phyloP scores from a whole-genome alignment of 1,284 basidiomycete genomes.

The Phlebopus sp. region DNA sequence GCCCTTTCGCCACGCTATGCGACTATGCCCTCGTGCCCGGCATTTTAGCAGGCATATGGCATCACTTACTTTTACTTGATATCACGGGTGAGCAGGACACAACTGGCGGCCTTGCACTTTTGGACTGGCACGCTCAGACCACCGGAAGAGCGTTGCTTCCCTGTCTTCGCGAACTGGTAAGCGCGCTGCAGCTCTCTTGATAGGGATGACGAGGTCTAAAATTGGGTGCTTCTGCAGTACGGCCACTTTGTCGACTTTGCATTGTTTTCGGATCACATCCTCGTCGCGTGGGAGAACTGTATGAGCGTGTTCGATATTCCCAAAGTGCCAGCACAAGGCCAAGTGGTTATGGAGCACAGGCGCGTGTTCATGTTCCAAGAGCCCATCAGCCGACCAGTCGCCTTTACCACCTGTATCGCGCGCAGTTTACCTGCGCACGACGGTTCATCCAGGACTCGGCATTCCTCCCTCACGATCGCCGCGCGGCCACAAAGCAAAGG shows the following conservation, averaged over 20 bases:
- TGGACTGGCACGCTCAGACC: conserved; percentile 26
- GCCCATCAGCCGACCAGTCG: conserved; percentile 20
- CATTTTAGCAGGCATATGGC: conserved; percentile 21
- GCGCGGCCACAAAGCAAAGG: conserved; percentile 14
- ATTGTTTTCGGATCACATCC: conserved; percentile 21
- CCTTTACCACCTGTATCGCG: conserved; percentile 25
- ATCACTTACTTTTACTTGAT: conserved; percentile 25
- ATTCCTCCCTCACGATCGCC: conserved; percentile 24
- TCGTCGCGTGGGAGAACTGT: conserved; percentile 27
- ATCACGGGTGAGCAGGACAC: conserved; percentile 17
- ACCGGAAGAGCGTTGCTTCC: conserved; percentile 26
- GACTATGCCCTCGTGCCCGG: conserved; percentile 25
- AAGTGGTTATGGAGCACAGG: conserved; percentile 18
- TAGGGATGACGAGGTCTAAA: background rate
- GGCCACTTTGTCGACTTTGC: conserved; percentile 24
- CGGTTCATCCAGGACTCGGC: background rate
- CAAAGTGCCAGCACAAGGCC: conserved; percentile 20
- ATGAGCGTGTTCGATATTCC: conserved; percentile 29
- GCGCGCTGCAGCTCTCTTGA: background rate
- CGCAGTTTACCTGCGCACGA: conserved; percentile 1
- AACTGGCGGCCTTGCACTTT: conserved; percentile 24
- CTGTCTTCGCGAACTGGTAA: conserved; percentile 20
- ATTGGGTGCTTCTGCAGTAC: conserved; percentile 12
- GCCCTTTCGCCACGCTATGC: conserved; percentile 21
- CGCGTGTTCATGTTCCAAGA: conserved; percentile 31